A percentile compares a stretch with the other conserved stretches of the same genome.
These are phyloP conservation scores for Zizania latifolia DNA, from an alignment of 176 grass and related monocot species.

Conservation along the genomic window DNA sequence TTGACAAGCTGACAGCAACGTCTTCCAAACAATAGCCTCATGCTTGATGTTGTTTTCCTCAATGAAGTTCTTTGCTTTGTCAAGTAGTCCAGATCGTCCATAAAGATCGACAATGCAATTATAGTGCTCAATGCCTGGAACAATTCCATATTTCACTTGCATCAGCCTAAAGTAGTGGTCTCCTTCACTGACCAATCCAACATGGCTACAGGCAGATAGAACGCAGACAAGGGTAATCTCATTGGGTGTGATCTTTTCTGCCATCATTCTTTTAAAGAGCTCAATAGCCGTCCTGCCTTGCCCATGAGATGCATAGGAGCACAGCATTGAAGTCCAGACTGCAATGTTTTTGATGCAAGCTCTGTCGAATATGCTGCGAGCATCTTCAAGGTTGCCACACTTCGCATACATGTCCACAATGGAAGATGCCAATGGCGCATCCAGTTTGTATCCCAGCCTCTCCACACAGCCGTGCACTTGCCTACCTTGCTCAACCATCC, in stretches of 20 bases:
- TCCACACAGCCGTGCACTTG: conserved; percentile 33
- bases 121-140: conserved; percentile 50
- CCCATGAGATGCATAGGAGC: conserved; percentile 45
- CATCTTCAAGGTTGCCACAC: conserved; percentile 42
- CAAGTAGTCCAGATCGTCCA: conserved; percentile 45
- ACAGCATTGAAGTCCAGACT: conserved; percentile 56
- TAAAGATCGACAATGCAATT: conserved; percentile 78
- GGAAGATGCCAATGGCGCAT: conserved; percentile 33
- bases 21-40: conserved; percentile 54
- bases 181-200: conserved; percentile 40
- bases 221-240: conserved; percentile 42
- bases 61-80: conserved; percentile 50
- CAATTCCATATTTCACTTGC: conserved; percentile 45
- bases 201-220: conserved; percentile 56
- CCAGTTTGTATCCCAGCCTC: conserved; percentile 39
- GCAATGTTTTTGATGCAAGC: conserved; percentile 21
- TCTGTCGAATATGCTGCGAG: conserved; percentile 32
- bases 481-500: conserved; percentile 53
- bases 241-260: conserved; percentile 44
- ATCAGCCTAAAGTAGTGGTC: conserved; percentile 40
- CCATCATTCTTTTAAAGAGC: conserved; percentile 38
- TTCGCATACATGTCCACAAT: conserved; percentile 52
- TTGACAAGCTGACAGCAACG: conserved; percentile 53
- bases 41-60: conserved; percentile 40
- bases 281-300: conserved; percentile 36